Conservation (phyloP, 805 yeast species). For the Cyberlindnera maclurae region DNA sequence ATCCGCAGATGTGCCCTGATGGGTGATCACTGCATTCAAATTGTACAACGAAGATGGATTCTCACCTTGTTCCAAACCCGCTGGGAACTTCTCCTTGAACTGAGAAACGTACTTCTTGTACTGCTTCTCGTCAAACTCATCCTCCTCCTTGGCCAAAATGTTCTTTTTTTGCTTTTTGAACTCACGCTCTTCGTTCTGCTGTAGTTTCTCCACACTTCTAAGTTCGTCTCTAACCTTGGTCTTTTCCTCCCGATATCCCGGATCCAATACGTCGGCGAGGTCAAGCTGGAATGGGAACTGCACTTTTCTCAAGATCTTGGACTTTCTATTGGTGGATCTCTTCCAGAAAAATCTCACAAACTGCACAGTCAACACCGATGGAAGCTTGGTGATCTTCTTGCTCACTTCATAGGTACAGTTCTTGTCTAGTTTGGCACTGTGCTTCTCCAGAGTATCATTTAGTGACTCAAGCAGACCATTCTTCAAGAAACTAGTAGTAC, state of each 20-base stretch:
- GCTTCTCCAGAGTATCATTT: conserved; percentile 71
- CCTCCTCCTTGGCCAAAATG: conserved; percentile 43
- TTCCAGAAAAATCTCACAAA: conserved; percentile 96
- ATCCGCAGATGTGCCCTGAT: conserved; percentile 92
- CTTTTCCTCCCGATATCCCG: conserved; percentile 60
- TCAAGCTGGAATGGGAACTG: conserved; percentile 93
- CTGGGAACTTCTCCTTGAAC: conserved; percentile 38
- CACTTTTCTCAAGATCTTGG: conserved; percentile 90
- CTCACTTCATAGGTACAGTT: conserved; percentile 64
- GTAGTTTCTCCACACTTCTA: conserved; percentile 67
- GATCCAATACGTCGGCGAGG: conserved; percentile 77
- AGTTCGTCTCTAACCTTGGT: conserved; percentile 69
- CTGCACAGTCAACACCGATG: conserved; percentile 82
- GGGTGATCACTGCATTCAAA: conserved; percentile 77
- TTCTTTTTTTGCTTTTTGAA: conserved; percentile 49
- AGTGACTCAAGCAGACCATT: conserved; percentile 76
- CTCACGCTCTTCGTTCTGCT: conserved; percentile 64
- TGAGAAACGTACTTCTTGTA: conserved; percentile 44
- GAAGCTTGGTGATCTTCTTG: conserved; percentile 62
- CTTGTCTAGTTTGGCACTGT: conserved; percentile 58
- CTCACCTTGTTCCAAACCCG: conserved; percentile 48
- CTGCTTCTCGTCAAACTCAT: conserved; percentile 39
- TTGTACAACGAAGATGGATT: conserved; percentile 88
- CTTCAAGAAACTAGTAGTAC: conserved; percentile 77
- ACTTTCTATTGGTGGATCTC: conserved; percentile 81